phyloP scores from a whole-genome alignment of 2,329 filamentous ascomycete species.

The Fusarium marasasianum region DNA sequence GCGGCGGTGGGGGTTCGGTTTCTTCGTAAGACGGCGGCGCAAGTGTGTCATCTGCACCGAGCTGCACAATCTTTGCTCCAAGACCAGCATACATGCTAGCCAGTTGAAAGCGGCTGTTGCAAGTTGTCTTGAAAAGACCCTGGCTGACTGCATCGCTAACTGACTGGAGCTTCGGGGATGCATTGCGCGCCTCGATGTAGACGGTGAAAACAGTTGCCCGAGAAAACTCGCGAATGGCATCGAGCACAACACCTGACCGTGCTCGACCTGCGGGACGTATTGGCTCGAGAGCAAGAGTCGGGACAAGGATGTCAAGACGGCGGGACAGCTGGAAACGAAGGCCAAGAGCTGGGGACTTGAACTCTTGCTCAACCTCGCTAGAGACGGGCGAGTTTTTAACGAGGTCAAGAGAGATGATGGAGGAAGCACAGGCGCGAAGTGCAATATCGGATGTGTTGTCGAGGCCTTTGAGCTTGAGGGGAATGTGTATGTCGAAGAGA shows the following conservation, averaged over 20 bases:
- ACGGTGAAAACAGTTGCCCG: slow-evolving; percentile 8
- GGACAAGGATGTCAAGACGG: neutral
- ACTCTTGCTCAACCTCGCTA: neutral
- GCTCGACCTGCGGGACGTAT: slow-evolving; percentile 3
- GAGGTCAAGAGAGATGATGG: slow-evolving; percentile 1
- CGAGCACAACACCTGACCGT: slow-evolving; percentile 15
- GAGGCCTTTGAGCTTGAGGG: slow-evolving; percentile 21
- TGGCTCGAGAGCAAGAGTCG: slow-evolving; percentile 4
- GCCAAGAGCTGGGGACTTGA: slow-evolving; percentile 6
- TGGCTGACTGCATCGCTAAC: slow-evolving; percentile 6
- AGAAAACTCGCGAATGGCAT: slow-evolving; percentile 17
- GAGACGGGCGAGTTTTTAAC: neutral
- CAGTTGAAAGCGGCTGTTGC: slow-evolving; percentile 5
- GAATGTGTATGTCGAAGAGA: slow-evolving; percentile 8
- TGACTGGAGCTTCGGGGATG: neutral
- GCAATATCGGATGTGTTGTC: neutral
- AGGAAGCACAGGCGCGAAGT: slow-evolving; percentile 3
- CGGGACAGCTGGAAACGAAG: neutral
- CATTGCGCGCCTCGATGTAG: slow-evolving; percentile 9
- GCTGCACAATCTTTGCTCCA: slow-evolving; percentile 14
- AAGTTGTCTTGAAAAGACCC: neutral
- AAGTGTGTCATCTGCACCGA: neutral
- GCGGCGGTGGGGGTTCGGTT: neutral
- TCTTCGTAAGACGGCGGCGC: slow-evolving; percentile 3
- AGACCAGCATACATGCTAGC: slow-evolving; percentile 22